phyloP scores from a whole-genome alignment of 176 grass and related monocot species.

The Calamus simplicifolius region DNA sequence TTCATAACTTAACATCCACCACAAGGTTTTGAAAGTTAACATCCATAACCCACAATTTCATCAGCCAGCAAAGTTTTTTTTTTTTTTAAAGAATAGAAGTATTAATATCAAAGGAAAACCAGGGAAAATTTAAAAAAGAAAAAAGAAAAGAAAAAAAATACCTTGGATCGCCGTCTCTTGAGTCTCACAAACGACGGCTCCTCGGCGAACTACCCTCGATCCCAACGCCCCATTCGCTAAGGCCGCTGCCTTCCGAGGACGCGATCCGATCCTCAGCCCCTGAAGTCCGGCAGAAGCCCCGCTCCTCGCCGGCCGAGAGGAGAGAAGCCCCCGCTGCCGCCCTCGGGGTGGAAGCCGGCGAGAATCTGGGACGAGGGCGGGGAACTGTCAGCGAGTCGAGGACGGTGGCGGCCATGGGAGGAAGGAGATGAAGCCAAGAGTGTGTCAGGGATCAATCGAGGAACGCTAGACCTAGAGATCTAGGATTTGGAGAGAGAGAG shows the following conservation, averaged over 20 bases:
- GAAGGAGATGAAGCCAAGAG: not conserved
- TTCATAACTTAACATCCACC: too few species aligned
- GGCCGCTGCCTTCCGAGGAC: not conserved
- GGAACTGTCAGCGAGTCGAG: slow-evolving; percentile 2
- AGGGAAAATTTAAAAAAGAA: not conserved
- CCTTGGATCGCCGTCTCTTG: slow-evolving; percentile 10
- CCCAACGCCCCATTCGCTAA: not conserved
- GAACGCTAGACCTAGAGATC: too few species aligned
- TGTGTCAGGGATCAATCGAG: too few species aligned
- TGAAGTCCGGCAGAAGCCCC: not conserved
- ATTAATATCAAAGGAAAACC: not conserved
- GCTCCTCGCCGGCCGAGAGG: not conserved
- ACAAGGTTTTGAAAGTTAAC: too few species aligned
- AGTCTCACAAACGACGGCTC: slow-evolving; percentile 8
- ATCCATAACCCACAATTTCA: too few species aligned
- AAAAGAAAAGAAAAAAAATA: not conserved
- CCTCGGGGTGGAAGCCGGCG: not conserved
- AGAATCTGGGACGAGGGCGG: not conserved
- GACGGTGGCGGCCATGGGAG: slow-evolving; percentile 5
- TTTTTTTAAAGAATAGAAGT: not conserved
- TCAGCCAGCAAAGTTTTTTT: too few species aligned
- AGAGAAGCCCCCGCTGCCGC: not conserved
- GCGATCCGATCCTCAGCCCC: slow-evolving; percentile 1
- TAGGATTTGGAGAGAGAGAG: too few species aligned
- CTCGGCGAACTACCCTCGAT: not conserved